Percentiles rank a stretch among this genome's conserved stretches.
phyloP scores from a whole-genome alignment of 805 yeast species.

The Pichia manshurica region DNA sequence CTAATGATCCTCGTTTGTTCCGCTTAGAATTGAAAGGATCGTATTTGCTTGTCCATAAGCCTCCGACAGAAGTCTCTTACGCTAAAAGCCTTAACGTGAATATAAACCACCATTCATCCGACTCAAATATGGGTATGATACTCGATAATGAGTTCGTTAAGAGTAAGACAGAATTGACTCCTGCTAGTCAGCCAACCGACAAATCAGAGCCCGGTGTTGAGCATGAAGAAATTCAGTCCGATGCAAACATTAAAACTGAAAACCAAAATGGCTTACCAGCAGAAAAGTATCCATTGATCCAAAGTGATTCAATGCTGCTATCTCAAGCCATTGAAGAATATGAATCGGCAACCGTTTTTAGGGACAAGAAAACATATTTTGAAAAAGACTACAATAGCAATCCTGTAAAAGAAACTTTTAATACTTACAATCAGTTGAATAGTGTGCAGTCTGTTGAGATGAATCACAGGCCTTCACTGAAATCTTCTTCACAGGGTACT shows the following conservation, averaged over 20 bases:
- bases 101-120: not conserved
- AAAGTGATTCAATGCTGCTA: constrained; percentile 4
- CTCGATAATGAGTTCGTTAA: constrained; percentile 8
- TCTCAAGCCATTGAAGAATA: constrained; percentile 6
- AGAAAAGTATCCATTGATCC: no score
- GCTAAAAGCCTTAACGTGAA: constrained; percentile 10
- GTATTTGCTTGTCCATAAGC: constrained; percentile 53
- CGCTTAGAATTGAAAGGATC: constrained; percentile 71
- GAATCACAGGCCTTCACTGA: not conserved
- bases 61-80: constrained; percentile 38
- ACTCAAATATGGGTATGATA: not conserved
- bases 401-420: not conserved
- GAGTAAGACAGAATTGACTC: constrained; percentile 1
- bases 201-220: not conserved
- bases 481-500: not conserved
- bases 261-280: no score
- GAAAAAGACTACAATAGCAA: no score
- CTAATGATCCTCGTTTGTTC: constrained; percentile 37
- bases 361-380: not conserved
- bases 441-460: not conserved
- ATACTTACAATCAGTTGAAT: not conserved
- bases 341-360: not conserved
- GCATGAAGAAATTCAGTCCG: not conserved
- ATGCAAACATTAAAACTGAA: not conserved
- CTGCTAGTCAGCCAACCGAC: not conserved